Conservation (phyloP, 2,329 filamentous ascomycete genomes). For the Myriosclerotinia scirpicola region DNA sequence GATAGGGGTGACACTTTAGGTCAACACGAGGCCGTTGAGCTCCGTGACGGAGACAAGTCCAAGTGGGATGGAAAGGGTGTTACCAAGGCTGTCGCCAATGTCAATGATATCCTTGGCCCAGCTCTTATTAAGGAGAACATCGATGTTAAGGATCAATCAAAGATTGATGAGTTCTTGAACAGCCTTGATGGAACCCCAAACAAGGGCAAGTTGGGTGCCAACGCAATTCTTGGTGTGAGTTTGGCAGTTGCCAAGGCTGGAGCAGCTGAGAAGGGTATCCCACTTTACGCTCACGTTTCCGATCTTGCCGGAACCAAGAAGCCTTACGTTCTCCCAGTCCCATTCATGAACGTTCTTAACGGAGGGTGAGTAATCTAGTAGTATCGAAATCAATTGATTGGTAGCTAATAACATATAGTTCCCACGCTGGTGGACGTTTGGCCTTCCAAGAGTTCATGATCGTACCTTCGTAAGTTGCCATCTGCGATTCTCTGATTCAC, state of each 20-base stretch:
- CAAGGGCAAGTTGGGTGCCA: slow-evolving; percentile 86
- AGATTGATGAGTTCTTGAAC: slow-evolving; percentile 81
- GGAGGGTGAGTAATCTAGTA: slow-evolving; percentile 48
- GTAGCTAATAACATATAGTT: slow-evolving; percentile 52
- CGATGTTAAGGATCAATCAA: slow-evolving; percentile 83
- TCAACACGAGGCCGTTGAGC: slow-evolving; percentile 87
- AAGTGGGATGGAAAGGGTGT: slow-evolving; percentile 89
- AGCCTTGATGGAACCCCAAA: slow-evolving; percentile 80
- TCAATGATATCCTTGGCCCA: slow-evolving; percentile 78
- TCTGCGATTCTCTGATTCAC: slow-evolving; percentile 4
- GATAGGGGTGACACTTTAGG: slow-evolving; percentile 49
- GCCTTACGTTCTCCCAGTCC: slow-evolving; percentile 85
- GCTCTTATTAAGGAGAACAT: slow-evolving; percentile 79
- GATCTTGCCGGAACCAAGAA: slow-evolving; percentile 88
- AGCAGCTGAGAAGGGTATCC: slow-evolving; percentile 84
- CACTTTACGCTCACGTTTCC: slow-evolving; percentile 84
- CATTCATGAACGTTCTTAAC: slow-evolving; percentile 93
- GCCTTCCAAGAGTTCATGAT: slow-evolving; percentile 98
- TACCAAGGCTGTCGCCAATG: slow-evolving; percentile 80
- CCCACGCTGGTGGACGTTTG: slow-evolving; percentile 93
- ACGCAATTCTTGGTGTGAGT: slow-evolving; percentile 83
- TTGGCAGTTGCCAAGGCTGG: slow-evolving; percentile 85
- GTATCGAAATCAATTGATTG: background rate
- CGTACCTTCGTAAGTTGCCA: slow-evolving; percentile 67
- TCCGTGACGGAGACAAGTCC: slow-evolving; percentile 84